Evolutionary conservation across 495 filamentous ascomycete species (phyloP), one percentile per base, ranked within the genome.

Genomic region (Penicillium verhagenii): DNA sequence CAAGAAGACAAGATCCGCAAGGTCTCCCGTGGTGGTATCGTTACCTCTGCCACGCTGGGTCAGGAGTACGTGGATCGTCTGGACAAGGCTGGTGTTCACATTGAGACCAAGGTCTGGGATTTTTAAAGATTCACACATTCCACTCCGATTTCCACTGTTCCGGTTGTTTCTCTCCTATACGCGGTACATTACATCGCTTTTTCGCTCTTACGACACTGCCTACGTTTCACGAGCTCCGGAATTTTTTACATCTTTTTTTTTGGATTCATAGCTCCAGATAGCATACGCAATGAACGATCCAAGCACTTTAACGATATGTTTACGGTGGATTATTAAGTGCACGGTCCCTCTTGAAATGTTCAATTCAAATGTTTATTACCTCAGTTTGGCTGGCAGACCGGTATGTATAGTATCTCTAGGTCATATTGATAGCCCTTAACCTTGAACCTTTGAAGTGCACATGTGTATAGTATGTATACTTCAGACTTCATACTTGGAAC

Each of bases 1-100:
- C 81, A 89, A 26, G 82, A 85, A 45, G 63, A 82, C 28, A 78
- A 79, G 20, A 67, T 79, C 10, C 80, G 75, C 50, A 77, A 78
- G 57, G 73, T 81, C 18, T 75, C 89, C 1, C 73, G 79, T 0
- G 86, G 89, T 21, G 90, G 90, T 9, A 73, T 95, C 21, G 83
- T 91, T 18, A 96, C 91, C 1, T 80, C 91, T n/a, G 88, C 90
- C n/a, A 88, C 82, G 35, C 70, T 96, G 33, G 91, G 91, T 0
- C 86, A 92, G 67, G 75, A 77, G 25, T 92, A 82, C 62, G 78
- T 94, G 52, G 86, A 94, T 62, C 80, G 88, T 38, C 65, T 93
- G 54, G 75, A 82, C 13, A 75, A 78, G 45, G 80, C 74, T 13
- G 88, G 88, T 1, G 82, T 90, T 53, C 80, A 72, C 45, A 73